Conservation (phyloP, 805 yeast species). For the Candida caryicola region DNA sequence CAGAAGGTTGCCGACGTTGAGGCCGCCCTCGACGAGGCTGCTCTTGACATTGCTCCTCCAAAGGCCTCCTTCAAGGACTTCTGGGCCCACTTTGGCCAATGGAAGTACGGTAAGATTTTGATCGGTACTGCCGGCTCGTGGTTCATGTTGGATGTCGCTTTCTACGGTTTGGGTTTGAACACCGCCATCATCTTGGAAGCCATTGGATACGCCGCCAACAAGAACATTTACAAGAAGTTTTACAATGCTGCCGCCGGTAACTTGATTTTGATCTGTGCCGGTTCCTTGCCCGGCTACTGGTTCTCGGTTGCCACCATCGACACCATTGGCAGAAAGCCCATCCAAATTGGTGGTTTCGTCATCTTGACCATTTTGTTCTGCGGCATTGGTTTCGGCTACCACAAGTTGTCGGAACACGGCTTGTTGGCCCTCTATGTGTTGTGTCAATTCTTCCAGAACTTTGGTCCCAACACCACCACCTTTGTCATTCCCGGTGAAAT, state of each 20-base stretch:
- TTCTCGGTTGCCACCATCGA: slow-evolving; percentile 76
- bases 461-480: slow-evolving; percentile 92
- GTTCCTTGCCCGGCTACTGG: slow-evolving; percentile 95
- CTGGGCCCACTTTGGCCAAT: slow-evolving; percentile 68
- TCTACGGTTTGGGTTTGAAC: slow-evolving; percentile 84
- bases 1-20: slow-evolving; percentile 53
- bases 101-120: slow-evolving; percentile 83
- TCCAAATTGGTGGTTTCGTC: slow-evolving; percentile 74
- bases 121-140: slow-evolving; percentile 90
- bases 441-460: slow-evolving; percentile 85
- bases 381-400: slow-evolving; percentile 79
- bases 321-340: slow-evolving; percentile 77
- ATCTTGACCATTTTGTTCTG: slow-evolving; percentile 71
- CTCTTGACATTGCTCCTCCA: slow-evolving; percentile 54
- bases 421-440: slow-evolving; percentile 74
- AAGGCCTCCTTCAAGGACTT: slow-evolving; percentile 81
- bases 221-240: slow-evolving; percentile 65
- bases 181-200: slow-evolving; percentile 74
- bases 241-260: slow-evolving; percentile 88
- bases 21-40: slow-evolving; percentile 37
- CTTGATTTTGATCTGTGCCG: slow-evolving; percentile 89
- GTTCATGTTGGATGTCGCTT: slow-evolving; percentile 89
- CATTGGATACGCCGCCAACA: slow-evolving; percentile 76
- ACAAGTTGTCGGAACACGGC: slow-evolving; percentile 64
- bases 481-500: slow-evolving; percentile 89